Evolutionary conservation across 345 rosid genomes (phyloP).

Genomic region (Euphorbia tirucalli): DNA sequence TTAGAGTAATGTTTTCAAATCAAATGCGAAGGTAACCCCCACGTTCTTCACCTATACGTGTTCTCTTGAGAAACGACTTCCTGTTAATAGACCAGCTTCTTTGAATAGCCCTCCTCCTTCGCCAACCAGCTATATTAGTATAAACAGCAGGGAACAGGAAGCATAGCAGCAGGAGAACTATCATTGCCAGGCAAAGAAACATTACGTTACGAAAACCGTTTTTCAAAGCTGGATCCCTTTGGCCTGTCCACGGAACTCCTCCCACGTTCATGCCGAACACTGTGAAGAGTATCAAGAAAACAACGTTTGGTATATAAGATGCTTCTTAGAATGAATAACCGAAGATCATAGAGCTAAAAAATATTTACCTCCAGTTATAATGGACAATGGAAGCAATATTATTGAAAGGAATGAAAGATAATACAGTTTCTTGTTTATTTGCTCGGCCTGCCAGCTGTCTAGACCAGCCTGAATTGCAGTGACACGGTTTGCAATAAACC

Average conservation of each 20-base stretch:
- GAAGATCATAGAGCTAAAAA: not conserved
- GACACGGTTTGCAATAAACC: constrained; percentile 91
- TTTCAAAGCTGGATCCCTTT: constrained; percentile 48
- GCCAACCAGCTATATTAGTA: constrained; percentile 48
- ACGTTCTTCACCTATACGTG: constrained; percentile 44
- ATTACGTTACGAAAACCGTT: constrained; percentile 89
- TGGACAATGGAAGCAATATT: constrained; percentile 84
- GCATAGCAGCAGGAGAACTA: constrained; percentile 56
- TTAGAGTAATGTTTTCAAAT: constrained; percentile 1
- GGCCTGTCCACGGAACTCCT: constrained; percentile 98
- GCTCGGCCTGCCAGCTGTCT: constrained; percentile 96
- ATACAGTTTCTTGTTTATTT: constrained; percentile 86
- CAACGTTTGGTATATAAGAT: not conserved
- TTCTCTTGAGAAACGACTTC: constrained; percentile 61
- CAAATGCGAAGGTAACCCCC: constrained; percentile 78
- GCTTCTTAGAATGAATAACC: not conserved
- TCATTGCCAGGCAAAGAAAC: constrained; percentile 61
- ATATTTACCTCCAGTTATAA: constrained; percentile 85
- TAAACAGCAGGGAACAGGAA: constrained; percentile 67
- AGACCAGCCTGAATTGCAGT: constrained; percentile 86
- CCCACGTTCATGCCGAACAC: constrained; percentile 99
- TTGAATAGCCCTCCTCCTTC: constrained; percentile 41
- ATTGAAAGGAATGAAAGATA: constrained; percentile 95
- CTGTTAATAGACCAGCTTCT: constrained; percentile 74
- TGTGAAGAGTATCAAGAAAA: constrained; percentile 23